Percentiles rank a stretch among this genome's conserved stretches.
phyloP scores from a whole-genome alignment of 352 stramenopile genomes.

The Phytophthora chlamydospora region DNA sequence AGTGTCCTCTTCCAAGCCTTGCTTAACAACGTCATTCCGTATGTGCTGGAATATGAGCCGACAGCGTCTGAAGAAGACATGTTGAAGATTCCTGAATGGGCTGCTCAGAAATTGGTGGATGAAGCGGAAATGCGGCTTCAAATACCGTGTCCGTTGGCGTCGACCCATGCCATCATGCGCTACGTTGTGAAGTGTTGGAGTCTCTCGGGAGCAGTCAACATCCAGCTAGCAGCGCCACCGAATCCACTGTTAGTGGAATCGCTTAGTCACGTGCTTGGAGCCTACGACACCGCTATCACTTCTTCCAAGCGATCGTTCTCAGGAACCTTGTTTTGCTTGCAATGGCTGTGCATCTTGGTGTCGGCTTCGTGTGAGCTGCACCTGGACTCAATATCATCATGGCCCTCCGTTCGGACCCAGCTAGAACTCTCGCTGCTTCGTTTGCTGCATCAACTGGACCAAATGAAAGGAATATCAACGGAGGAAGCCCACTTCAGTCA shows the following conservation, averaged over 20 bases:
- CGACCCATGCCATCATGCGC: constrained; percentile 28
- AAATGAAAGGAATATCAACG: constrained; percentile 6
- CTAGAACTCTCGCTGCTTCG: constrained; percentile 43
- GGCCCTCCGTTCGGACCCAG: constrained; percentile 19
- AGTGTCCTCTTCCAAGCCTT: constrained; percentile 22
- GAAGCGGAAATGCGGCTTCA: constrained; percentile 8
- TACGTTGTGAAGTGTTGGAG: constrained; percentile 48
- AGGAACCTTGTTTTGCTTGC: constrained; percentile 39
- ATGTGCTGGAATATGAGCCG: constrained; percentile 33
- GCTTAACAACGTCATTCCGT: constrained; percentile 25
- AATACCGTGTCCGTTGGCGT: constrained; percentile 15
- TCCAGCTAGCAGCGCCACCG: not conserved
- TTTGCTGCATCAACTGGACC: constrained; percentile 36
- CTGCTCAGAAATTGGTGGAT: constrained; percentile 1
- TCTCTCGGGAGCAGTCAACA: constrained; percentile 10
- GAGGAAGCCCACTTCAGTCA: constrained; percentile 28
- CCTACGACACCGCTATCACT: constrained; percentile 26
- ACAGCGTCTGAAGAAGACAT: constrained; percentile 5
- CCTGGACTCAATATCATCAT: constrained; percentile 17
- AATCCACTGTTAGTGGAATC: constrained; percentile 27
- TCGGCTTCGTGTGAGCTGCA: constrained; percentile 16
- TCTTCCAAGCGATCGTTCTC: constrained; percentile 29
- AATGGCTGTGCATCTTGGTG: constrained; percentile 42
- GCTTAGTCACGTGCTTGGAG: constrained; percentile 32
- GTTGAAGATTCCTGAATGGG: constrained; percentile 25